These are phyloP conservation scores for Diutina ranongensis DNA, from an alignment of 1,139 yeast genomes.

Conservation along the genomic window DNA sequence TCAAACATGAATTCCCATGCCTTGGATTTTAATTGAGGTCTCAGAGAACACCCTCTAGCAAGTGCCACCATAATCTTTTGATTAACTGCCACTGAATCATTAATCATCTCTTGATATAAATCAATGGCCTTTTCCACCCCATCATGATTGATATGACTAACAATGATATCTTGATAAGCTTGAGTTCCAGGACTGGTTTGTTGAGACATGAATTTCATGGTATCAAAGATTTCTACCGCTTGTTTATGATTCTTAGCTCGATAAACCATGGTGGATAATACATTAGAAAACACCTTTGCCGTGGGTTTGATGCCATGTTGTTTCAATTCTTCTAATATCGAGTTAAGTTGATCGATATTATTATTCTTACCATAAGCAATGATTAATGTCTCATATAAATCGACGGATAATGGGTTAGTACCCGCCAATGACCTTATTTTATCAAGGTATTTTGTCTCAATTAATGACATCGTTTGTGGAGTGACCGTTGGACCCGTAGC, in stretches of 20 bases:
- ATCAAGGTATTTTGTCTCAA: conserved; percentile 17
- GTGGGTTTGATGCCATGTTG: conserved; percentile 39
- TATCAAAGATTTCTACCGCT: conserved; percentile 68
- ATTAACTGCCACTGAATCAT: conserved; percentile 17
- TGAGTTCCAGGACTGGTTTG: conserved; percentile 53
- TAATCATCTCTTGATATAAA: conserved; percentile 59
- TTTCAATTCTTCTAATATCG: conserved; percentile 38
- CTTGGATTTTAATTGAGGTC: conserved; percentile 32
- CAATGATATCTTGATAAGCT: conserved; percentile 62
- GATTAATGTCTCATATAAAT: conserved; percentile 25
- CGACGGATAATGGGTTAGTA: conserved; percentile 14
- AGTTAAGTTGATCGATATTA: conserved; percentile 21
- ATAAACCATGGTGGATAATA: conserved; percentile 55
- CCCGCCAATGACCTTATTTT: conserved; percentile 11
- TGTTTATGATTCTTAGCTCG: conserved; percentile 40
- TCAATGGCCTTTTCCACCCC: conserved; percentile 68
- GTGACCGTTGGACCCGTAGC: conserved; percentile 17
- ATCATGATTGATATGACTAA: conserved; percentile 48
- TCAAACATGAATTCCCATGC: conserved; percentile 79
- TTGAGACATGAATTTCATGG: conserved; percentile 69
- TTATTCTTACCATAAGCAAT: conserved; percentile 29
- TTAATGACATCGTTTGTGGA: conserved; percentile 13
- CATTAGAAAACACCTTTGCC: conserved; percentile 46
- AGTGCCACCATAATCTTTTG: conserved; percentile 48
- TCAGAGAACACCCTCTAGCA: conserved; percentile 63